phyloP scores from a whole-genome alignment of 1,284 basidiomycete genomes.

The Cutaneotrichosporon cavernicola region DNA sequence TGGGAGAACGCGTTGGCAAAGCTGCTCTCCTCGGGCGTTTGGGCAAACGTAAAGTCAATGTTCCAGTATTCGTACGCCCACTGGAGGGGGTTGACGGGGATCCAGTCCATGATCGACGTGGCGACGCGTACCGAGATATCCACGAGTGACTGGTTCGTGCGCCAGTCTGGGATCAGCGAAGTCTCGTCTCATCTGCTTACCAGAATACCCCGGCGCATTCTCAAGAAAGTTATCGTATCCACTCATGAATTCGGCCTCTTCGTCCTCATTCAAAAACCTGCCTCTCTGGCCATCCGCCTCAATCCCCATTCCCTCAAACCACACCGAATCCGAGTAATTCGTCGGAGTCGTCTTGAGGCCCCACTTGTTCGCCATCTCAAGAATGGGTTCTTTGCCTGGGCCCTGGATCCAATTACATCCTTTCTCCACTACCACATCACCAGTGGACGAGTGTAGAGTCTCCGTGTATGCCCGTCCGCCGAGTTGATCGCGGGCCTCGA shows the following conservation, averaged over 20 bases:
- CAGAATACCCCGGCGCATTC: conserved; percentile 23
- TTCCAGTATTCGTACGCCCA: conserved; percentile 32
- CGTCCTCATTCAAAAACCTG: conserved; percentile 17
- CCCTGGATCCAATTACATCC: conserved; percentile 74
- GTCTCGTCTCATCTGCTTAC: conserved; percentile 15
- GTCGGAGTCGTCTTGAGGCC: conserved; percentile 54
- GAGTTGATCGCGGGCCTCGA: conserved; percentile 63
- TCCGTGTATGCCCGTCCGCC: conserved; percentile 63
- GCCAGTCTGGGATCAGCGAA: conserved; percentile 18
- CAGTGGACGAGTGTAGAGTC: conserved; percentile 44
- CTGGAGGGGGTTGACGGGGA: conserved; percentile 26
- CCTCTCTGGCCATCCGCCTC: conserved; percentile 18
- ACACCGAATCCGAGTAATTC: conserved; percentile 22
- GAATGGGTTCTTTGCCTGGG: conserved; percentile 52
- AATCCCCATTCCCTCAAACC: conserved; percentile 21
- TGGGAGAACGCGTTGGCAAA: conserved; percentile 31
- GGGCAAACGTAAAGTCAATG: conserved; percentile 30
- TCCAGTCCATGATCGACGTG: conserved; percentile 31
- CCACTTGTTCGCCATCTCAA: conserved; percentile 61
- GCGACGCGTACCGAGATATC: conserved; percentile 29
- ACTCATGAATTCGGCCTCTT: conserved; percentile 17
- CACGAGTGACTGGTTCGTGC: conserved; percentile 28
- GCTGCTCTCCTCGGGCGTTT: conserved; percentile 26
- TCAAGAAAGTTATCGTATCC: conserved; percentile 24
- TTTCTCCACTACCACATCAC: conserved; percentile 58